phyloP scores from a whole-genome alignment of 177 flowering plant species.

The Telopea speciosissima region DNA sequence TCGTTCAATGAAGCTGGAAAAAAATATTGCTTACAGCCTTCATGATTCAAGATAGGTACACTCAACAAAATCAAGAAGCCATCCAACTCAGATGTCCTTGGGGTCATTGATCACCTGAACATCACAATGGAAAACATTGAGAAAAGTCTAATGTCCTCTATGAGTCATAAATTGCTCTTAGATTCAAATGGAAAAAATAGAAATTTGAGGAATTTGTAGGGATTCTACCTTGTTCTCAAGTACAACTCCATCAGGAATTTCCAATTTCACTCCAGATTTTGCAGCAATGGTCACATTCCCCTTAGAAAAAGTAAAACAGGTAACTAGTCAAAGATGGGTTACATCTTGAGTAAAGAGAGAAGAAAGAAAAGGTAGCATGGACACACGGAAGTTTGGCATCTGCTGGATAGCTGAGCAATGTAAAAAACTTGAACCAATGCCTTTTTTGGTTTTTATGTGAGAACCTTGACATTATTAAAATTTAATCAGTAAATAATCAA shows the following conservation, averaged over 20 bases:
- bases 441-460: too few relatives aligned
- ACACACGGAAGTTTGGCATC: too few relatives aligned
- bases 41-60: not conserved
- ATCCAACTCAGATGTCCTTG: not conserved
- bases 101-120: not conserved
- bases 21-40: too few relatives aligned
- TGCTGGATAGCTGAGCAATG: too few relatives aligned
- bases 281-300: constrained; percentile 65
- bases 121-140: not conserved
- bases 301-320: constrained; percentile 21
- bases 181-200: too few relatives aligned
- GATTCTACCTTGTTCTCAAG: constrained; percentile 64
- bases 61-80: not conserved
- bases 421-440: not conserved
- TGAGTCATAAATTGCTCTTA: not conserved
- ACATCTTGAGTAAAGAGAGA: too few relatives aligned
- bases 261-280: constrained; percentile 55
- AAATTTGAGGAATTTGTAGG: not conserved
- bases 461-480: too few relatives aligned
- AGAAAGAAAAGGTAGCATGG: too few relatives aligned
- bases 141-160: not conserved
- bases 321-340: not conserved
- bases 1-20: too few relatives aligned
- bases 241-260: constrained; percentile 74
- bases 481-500: not conserved